Conservation (phyloP, 1,284 basidiomycete species). For the Gymnopus androsaceus region DNA sequence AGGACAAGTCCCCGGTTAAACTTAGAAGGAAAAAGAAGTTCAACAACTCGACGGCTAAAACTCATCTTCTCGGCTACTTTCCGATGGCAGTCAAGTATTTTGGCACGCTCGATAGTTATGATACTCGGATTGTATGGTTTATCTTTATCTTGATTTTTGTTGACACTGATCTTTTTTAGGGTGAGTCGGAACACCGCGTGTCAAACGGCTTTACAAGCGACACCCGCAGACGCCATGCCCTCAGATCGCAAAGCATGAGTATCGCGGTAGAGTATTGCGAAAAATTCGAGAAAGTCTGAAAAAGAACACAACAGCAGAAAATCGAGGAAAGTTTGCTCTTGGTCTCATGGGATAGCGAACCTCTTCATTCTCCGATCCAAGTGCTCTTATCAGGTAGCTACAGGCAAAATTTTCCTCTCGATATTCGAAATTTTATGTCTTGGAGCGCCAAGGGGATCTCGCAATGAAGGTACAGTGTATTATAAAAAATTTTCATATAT, state of each 20-base stretch:
- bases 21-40: background rate
- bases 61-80: constrained; percentile 19
- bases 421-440: no score
- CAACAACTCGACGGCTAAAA: constrained; percentile 13
- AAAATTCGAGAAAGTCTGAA: no score
- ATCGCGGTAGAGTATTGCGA: no score
- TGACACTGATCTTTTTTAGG: background rate
- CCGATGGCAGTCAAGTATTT: constrained; percentile 7
- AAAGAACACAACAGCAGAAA: no score
- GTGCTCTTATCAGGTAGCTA: no score
- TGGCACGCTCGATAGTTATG: constrained; percentile 15
- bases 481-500: no score
- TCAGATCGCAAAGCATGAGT: background rate
- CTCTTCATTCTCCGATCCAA: no score
- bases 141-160: background rate
- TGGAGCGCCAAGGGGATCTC: no score
- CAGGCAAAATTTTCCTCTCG: no score
- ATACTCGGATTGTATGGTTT: constrained; percentile 6
- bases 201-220: background rate
- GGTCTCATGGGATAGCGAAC: no score
- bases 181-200: constrained; percentile 1
- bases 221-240: background rate
- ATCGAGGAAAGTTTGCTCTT: no score
- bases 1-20: background rate
- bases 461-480: no score